phyloP scores from a whole-genome alignment of 2,329 filamentous ascomycete genomes.

The Penicillium sp. region DNA sequence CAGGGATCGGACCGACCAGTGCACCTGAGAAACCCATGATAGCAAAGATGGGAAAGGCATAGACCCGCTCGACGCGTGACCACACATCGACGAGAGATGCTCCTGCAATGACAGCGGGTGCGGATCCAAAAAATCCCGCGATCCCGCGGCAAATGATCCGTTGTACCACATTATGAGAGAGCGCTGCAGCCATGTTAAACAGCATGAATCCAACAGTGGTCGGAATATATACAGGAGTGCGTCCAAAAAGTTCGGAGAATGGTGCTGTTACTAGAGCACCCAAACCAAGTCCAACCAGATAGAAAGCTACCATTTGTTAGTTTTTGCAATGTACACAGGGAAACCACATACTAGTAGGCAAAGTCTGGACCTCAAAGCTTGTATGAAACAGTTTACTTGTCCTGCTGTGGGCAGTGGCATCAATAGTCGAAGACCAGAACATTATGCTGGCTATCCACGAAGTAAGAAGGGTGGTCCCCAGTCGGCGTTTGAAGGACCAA shows the following conservation, averaged over 20 bases:
- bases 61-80: conserved; percentile 49
- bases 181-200: conserved; percentile 51
- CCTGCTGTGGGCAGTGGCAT: conserved; percentile 48
- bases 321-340: conserved; percentile 17
- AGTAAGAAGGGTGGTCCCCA: conserved; percentile 34
- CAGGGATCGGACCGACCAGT: conserved; percentile 45
- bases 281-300: conserved; percentile 50
- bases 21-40: conserved; percentile 45
- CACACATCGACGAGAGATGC: conserved; percentile 51
- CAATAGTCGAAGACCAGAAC: conserved; percentile 53
- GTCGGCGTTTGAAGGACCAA: conserved; percentile 39
- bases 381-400: conserved; percentile 31
- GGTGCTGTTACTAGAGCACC: conserved; percentile 52
- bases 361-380: conserved; percentile 36
- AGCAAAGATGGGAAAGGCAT: conserved; percentile 53
- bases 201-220: conserved; percentile 48
- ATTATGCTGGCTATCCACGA: conserved; percentile 46
- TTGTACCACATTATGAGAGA: conserved; percentile 50
- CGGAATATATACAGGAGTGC: conserved; percentile 54
- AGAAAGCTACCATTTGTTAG: conserved; percentile 28
- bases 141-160: conserved; percentile 54
- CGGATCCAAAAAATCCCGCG: conserved; percentile 51
- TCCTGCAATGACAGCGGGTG: conserved; percentile 47
- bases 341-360: conserved; percentile 47
- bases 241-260: conserved; percentile 50